phyloP scores from a whole-genome alignment of 257 asterid species.

The Scutellaria galericulata region DNA sequence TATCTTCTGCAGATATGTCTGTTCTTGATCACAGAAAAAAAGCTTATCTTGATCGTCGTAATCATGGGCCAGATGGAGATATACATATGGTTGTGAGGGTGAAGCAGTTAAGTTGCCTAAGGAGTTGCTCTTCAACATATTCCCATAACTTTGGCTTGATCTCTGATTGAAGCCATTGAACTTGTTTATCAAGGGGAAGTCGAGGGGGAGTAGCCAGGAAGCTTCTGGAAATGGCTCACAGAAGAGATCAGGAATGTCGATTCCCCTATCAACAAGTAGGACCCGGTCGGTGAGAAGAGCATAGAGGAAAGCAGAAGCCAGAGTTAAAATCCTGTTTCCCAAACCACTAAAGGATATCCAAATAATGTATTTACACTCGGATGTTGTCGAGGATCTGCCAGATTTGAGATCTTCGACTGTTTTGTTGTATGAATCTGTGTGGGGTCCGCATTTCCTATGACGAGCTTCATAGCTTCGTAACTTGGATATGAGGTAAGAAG shows the following conservation, averaged over 20 bases:
- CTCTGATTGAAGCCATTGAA: slow-evolving; percentile 51
- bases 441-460: slow-evolving; percentile 76
- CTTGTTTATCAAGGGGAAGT: slow-evolving; percentile 52
- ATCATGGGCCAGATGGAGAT: slow-evolving; percentile 73
- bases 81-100: slow-evolving; percentile 44
- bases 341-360: slow-evolving; percentile 77
- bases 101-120: slow-evolving; percentile 34
- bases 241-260: slow-evolving; percentile 68
- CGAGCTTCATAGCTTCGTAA: slow-evolving; percentile 71
- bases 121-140: slow-evolving; percentile 50
- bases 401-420: slow-evolving; percentile 54
- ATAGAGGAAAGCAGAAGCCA: slow-evolving; percentile 81
- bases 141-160: slow-evolving; percentile 61
- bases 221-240: slow-evolving; percentile 84
- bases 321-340: slow-evolving; percentile 72
- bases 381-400: slow-evolving; percentile 39
- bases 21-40: slow-evolving; percentile 74
- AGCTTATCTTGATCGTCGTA: slow-evolving; percentile 61
- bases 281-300: slow-evolving; percentile 83
- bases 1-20: slow-evolving; percentile 44
- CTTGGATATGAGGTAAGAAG: slow-evolving; percentile 69
- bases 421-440: slow-evolving; percentile 58
- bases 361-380: slow-evolving; percentile 69
- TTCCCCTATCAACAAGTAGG: slow-evolving; percentile 69
- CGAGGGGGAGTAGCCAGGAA: slow-evolving; percentile 80